Evolutionary conservation across 768 basidiomycete genomes (phyloP), one percentile per base, ranked within the genome.

Genomic region (Hygrocybe coccinea): DNA sequence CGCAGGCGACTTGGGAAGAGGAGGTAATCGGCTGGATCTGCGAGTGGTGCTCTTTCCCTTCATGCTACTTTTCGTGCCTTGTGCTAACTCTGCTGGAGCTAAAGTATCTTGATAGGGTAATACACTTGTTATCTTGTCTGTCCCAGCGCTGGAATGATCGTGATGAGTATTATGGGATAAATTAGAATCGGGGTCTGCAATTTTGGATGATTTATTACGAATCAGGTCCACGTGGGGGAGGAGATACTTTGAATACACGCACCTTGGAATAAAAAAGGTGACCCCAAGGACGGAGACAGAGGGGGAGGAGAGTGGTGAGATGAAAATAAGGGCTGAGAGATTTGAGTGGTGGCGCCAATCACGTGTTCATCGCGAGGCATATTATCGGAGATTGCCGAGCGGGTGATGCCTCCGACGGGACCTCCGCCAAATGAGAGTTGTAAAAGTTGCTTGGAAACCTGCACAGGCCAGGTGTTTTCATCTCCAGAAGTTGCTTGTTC

Each of bases 401-500:
- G 29, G 36, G 9, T 3, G 43, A 39, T 24, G 45, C 36, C 21
- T 49, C 29, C 36, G 36, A n/a, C 50, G 5, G 36, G 5, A 15
- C 12, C n/a, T 62, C 64, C 69, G 51, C 69, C 69, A 57, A 84
- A 62, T 33, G 82, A 77, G 24, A 84, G 65, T 36, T 74, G 69
- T 37, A 85, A 61, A 54, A 85, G 79, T 60, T 82, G 79, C 56
- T 75, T 77, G 41, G 83, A 80, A 17, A 84, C 79, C 53, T 79
- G 74, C 3, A 80, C 80, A 54, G 82, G 80, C 84, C 84, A 85
- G 54, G 74, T 75, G 25, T 69, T 74, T 35, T 73, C 73, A 39
- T 69, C 67, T 12, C 64, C 71, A 9, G 63, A 68, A 50, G 56
- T 59, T 35, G 79, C 83, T 61, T 79, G 77, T 52, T 73, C 64